These are phyloP conservation scores for Sphagnum magellanicum DNA, from an alignment of 228 moss, liverwort and hornwort species.

Conservation along the genomic window DNA sequence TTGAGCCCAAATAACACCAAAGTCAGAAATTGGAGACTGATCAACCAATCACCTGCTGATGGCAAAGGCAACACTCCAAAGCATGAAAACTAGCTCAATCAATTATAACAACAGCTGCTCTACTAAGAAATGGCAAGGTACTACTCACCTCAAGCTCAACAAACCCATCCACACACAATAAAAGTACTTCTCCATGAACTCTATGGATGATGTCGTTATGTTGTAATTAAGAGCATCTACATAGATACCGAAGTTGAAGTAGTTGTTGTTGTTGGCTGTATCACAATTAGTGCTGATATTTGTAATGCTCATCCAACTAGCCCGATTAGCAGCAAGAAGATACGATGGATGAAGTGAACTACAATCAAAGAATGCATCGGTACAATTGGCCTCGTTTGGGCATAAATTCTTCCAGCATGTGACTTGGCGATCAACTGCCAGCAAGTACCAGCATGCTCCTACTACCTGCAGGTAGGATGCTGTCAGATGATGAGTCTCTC, in stretches of 20 bases:
- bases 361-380: background rate
- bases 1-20: background rate
- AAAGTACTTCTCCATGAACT: slow-evolving; percentile 38
- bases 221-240: slow-evolving; percentile 12
- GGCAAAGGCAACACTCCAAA: background rate
- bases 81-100: background rate
- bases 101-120: background rate
- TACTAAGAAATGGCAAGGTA: background rate
- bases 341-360: background rate
- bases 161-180: slow-evolving; percentile 76
- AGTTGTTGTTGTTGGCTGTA: background rate
- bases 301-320: slow-evolving; percentile 9
- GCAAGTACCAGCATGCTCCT: slow-evolving; percentile 63
- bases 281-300: slow-evolving; percentile 9
- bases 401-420: slow-evolving; percentile 35
- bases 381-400: background rate
- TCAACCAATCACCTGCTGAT: background rate
- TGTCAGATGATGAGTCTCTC: no score
- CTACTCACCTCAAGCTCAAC: slow-evolving; percentile 33
- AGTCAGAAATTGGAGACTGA: background rate
- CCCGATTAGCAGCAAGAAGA: slow-evolving; percentile 2
- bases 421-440: slow-evolving; percentile 40
- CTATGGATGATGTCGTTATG: slow-evolving; percentile 13
- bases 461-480: slow-evolving; percentile 27
- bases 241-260: slow-evolving; percentile 50